Evolutionary conservation across 768 basidiomycete species (phyloP).

Genomic region (Amanita fuliginea): DNA sequence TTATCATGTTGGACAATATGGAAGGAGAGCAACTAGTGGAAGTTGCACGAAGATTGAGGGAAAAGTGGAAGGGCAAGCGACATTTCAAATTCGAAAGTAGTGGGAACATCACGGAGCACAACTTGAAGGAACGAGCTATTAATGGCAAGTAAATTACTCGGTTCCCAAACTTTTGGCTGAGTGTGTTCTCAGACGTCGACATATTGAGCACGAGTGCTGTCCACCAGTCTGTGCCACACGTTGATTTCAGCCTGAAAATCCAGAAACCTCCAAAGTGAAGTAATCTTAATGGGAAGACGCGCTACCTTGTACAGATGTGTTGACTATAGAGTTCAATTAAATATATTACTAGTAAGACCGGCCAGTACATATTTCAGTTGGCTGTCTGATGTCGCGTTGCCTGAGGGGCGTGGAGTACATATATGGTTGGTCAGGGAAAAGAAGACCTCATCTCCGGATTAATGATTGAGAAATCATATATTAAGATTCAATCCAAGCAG

Average conservation of each 20-base stretch:
- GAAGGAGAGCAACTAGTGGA: conserved; percentile 60
- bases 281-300: neutral
- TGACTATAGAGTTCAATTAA: too few relatives aligned
- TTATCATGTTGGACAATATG: conserved; percentile 94
- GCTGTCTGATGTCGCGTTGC: neutral
- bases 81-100: conserved; percentile 91
- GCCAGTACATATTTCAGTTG: too few relatives aligned
- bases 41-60: conserved; percentile 61
- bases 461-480: conserved; percentile 1
- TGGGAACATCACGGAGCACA: conserved; percentile 87
- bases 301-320: too few relatives aligned
- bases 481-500: neutral
- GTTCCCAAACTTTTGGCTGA: neutral
- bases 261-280: conserved; percentile 44
- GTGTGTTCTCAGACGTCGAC: conserved; percentile 62
- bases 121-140: conserved; percentile 70
- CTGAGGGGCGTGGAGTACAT: neutral
- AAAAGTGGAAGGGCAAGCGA: conserved; percentile 69
- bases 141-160: conserved; percentile 44
- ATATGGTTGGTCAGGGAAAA: neutral
- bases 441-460: neutral
- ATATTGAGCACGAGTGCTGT: conserved; percentile 87
- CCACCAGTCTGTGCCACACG: conserved; percentile 86
- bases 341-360: too few relatives aligned
- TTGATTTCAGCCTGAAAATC: conserved; percentile 96